A percentile compares a stretch with the other conserved stretches of the same genome.
phyloP scores from a whole-genome alignment of 2,329 filamentous ascomycete species.

The Falciphora oryzae region DNA sequence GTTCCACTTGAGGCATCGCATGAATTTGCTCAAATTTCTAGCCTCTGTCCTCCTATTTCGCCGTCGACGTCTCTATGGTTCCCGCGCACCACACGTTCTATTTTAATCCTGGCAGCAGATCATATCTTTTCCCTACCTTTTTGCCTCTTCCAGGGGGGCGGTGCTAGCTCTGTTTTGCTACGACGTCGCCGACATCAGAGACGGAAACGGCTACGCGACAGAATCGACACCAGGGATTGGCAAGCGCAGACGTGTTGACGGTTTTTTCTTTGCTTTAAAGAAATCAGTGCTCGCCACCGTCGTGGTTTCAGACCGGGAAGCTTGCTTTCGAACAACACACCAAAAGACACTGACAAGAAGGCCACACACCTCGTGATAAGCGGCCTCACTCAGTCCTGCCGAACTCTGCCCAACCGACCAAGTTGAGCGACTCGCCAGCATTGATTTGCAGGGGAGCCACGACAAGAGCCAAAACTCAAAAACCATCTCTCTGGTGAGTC shows the following conservation, averaged over 20 bases:
- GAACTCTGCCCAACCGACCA: neutral
- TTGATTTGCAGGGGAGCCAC: constrained; percentile 3
- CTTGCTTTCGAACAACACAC: neutral
- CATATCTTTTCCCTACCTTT: neutral
- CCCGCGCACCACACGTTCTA: neutral
- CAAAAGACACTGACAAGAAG: neutral
- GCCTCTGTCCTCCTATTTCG: constrained; percentile 18
- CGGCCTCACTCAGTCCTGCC: neutral
- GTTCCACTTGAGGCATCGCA: constrained; percentile 30
- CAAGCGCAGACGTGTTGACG: neutral
- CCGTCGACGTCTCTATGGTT: neutral
- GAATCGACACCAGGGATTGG: neutral
- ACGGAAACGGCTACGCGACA: neutral
- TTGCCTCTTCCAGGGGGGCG: neutral
- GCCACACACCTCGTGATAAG: neutral
- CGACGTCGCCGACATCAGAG: neutral
- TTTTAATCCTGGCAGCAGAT: constrained; percentile 6
- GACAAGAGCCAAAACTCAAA: neutral
- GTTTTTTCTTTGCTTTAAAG: constrained; percentile 6
- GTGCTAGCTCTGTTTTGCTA: neutral
- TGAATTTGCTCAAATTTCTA: constrained; percentile 26
- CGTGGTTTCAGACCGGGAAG: neutral
- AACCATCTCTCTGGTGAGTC: neutral
- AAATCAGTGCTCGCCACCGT: constrained; percentile 2
- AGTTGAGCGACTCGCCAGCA: neutral